Evolutionary conservation across 192 early-diverging fungal genomes (phyloP).

Genomic region (Chytriomyces sp.): DNA sequence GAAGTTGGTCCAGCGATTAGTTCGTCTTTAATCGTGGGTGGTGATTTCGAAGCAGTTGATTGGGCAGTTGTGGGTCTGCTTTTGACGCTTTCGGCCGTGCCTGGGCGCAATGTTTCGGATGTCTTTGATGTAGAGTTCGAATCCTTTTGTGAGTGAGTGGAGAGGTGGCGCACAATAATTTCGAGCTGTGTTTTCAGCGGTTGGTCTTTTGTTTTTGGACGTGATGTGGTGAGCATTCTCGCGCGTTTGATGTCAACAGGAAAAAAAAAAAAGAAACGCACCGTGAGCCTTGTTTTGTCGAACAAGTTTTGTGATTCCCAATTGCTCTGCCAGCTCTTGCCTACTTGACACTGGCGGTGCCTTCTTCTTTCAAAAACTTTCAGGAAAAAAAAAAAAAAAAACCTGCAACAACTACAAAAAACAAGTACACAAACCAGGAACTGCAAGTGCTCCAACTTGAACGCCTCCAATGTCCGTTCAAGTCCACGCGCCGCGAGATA

Average conservation of each 20-base stretch:
- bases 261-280: neutral
- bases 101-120: neutral
- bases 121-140: neutral
- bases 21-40: neutral
- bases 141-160: conserved; percentile 12
- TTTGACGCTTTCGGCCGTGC: neutral
- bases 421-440: conserved; percentile 29
- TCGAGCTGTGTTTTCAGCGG: conserved; percentile 38
- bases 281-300: conserved; percentile 39
- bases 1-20: neutral
- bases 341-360: conserved; percentile 26
- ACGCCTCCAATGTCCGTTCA: conserved; percentile 39
- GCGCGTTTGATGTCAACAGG: neutral
- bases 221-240: neutral
- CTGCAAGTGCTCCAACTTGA: conserved; percentile 38
- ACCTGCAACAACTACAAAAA: conserved; percentile 3
- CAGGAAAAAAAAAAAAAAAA: neutral
- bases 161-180: conserved; percentile 27
- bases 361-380: conserved; percentile 6
- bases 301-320: conserved; percentile 36
- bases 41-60: neutral
- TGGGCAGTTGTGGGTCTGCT: neutral
- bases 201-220: conserved; percentile 12
- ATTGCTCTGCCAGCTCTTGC: conserved; percentile 28
- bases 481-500: conserved; percentile 38